phyloP scores from a whole-genome alignment of 495 filamentous ascomycete species.

The Hypoxylon cercidicola region DNA sequence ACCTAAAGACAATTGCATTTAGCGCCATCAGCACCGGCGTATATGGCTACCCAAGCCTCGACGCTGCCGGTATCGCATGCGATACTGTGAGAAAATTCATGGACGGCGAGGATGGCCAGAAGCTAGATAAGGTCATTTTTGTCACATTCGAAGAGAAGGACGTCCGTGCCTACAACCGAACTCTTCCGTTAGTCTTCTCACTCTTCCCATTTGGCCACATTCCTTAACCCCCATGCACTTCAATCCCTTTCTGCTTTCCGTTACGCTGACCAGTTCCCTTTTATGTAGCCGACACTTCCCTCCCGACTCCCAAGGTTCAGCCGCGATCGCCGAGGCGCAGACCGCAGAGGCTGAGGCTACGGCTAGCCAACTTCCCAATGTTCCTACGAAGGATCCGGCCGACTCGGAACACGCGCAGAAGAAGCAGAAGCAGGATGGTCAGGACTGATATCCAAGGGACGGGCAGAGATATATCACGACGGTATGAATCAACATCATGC shows the following conservation, averaged over 20 bases:
- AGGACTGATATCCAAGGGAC: constrained; percentile 4
- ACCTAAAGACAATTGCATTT: constrained; percentile 80
- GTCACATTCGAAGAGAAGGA: constrained; percentile 84
- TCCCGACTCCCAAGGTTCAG: constrained; percentile 37
- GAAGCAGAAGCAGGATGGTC: constrained; percentile 46
- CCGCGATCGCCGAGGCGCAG: constrained; percentile 34
- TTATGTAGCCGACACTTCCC: constrained; percentile 50
- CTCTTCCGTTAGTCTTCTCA: constrained; percentile 72
- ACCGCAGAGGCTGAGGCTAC: constrained; percentile 44
- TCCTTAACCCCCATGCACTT: not conserved
- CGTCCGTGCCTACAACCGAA: constrained; percentile 71
- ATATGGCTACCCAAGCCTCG: constrained; percentile 83
- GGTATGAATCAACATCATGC: not conserved
- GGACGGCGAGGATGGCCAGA: constrained; percentile 62
- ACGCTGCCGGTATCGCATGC: constrained; percentile 75
- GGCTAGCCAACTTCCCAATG: constrained; percentile 48
- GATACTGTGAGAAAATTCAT: constrained; percentile 77
- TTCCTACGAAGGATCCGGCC: constrained; percentile 48
- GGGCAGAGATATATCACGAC: not conserved
- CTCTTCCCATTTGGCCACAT: not conserved
- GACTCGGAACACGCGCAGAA: constrained; percentile 47
- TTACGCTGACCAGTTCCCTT: constrained; percentile 12
- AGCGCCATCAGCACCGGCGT: constrained; percentile 85
- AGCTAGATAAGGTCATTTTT: constrained; percentile 80
- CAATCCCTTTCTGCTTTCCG: not conserved